Conservation (phyloP, 140 eudicot species). For the Ambrosia hybrid region DNA sequence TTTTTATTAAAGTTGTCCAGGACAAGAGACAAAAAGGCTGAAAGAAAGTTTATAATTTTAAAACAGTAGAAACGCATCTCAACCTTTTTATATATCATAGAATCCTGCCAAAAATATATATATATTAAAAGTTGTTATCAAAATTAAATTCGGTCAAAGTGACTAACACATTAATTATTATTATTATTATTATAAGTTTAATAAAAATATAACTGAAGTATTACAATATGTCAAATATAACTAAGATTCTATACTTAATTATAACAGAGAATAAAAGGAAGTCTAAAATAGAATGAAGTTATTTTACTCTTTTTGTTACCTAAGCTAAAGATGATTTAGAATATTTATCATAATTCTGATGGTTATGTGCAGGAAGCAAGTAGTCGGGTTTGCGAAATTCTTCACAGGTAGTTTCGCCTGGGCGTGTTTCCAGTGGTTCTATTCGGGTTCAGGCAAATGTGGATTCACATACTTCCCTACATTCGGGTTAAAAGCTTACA, state of each 20-base stretch:
- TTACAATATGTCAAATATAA: background rate
- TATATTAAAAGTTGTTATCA: background rate
- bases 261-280: background rate
- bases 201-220: too few species aligned
- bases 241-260: background rate
- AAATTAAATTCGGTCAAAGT: too few species aligned
- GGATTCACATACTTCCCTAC: slow-evolving; percentile 69
- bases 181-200: too few species aligned
- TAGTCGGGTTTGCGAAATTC: slow-evolving; percentile 64
- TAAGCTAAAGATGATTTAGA: background rate
- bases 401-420: slow-evolving; percentile 68
- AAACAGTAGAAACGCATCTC: background rate
- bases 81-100: background rate
- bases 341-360: background rate
- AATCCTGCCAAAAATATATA: too few species aligned
- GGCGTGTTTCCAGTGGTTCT: slow-evolving; percentile 85
- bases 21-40: background rate
- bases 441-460: slow-evolving; percentile 56
- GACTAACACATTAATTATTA: too few species aligned
- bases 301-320: too few species aligned
- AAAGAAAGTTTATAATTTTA: too few species aligned
- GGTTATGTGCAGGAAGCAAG: slow-evolving; percentile 61
- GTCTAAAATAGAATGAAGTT: too few species aligned
- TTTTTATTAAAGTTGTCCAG: too few species aligned
- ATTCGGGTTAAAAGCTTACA: slow-evolving; percentile 67